Percentiles rank a stretch among this genome's conserved stretches.
Evolutionary conservation across 129 eudicot genomes (phyloP).

Genomic region (Cynara cardunculus): DNA sequence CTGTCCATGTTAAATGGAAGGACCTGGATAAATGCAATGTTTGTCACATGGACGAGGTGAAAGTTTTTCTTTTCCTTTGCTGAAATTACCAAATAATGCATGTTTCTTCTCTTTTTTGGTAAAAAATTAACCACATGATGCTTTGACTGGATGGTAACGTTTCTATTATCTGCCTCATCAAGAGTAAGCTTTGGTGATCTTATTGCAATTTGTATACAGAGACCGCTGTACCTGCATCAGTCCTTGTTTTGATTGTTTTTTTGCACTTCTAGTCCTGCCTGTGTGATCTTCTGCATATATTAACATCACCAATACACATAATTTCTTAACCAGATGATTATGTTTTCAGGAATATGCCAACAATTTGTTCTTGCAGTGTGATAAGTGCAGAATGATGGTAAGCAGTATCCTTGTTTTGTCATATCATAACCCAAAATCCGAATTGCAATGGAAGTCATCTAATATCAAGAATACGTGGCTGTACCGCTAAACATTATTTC

Average conservation of each 20-base stretch:
- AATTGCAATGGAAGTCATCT: constrained; percentile 1
- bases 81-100: constrained; percentile 4
- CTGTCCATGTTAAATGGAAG: constrained; percentile 83
- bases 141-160: not conserved
- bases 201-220: not conserved
- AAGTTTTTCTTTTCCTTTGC: not conserved
- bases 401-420: constrained; percentile 14
- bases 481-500: constrained; percentile 1
- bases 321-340: constrained; percentile 2
- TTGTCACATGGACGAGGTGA: constrained; percentile 99
- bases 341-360: constrained; percentile 87
- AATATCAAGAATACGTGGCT: not conserved
- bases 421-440: not conserved
- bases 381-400: constrained; percentile 99
- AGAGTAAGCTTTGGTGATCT: not conserved
- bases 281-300: not conserved
- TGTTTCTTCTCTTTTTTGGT: not conserved
- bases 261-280: not conserved
- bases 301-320: not conserved
- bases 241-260: not conserved
- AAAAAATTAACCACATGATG: constrained; percentile 7
- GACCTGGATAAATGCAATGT: constrained; percentile 97
- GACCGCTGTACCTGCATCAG: not conserved
- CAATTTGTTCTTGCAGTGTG: constrained; percentile 95
- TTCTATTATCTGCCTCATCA: not conserved